Conservation (phyloP, 495 filamentous ascomycete species). For the Letharia lupina region DNA sequence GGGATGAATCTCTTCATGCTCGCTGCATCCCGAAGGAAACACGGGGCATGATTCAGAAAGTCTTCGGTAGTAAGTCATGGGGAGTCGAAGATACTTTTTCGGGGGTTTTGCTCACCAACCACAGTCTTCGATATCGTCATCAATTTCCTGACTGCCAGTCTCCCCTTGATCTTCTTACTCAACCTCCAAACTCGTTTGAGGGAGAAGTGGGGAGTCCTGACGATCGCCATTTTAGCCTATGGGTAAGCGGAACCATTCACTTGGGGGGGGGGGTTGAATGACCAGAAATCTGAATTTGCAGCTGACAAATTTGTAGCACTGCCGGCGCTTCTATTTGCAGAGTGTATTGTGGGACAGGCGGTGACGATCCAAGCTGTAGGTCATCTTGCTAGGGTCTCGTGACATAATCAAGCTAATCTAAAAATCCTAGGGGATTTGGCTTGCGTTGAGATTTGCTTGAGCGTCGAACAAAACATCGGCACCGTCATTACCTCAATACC, state of each 20-base stretch:
- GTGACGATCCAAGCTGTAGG: not conserved
- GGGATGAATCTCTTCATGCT: not conserved
- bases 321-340: not conserved
- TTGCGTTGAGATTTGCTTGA: not conserved
- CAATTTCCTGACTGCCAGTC: not conserved
- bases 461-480: not conserved
- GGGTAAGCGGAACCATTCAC: not conserved
- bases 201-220: not conserved
- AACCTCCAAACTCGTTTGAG: not conserved
- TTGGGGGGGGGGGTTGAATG: not conserved
- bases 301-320: not conserved
- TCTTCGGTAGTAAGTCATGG: not conserved
- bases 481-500: not conserved
- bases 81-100: not conserved
- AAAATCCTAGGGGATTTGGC: not conserved
- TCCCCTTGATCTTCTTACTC: not conserved
- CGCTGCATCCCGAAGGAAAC: not conserved
- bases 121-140: not conserved
- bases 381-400: not conserved
- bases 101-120: not conserved
- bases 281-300: not conserved
- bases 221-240: not conserved
- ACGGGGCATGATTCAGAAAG: not conserved
- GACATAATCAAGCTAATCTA: not conserved
- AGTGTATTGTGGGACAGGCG: not conserved